A percentile compares a stretch with the other conserved stretches of the same genome.
phyloP scores from a whole-genome alignment of 2,329 filamentous ascomycete species.

The Taxawa tesnikishii region DNA sequence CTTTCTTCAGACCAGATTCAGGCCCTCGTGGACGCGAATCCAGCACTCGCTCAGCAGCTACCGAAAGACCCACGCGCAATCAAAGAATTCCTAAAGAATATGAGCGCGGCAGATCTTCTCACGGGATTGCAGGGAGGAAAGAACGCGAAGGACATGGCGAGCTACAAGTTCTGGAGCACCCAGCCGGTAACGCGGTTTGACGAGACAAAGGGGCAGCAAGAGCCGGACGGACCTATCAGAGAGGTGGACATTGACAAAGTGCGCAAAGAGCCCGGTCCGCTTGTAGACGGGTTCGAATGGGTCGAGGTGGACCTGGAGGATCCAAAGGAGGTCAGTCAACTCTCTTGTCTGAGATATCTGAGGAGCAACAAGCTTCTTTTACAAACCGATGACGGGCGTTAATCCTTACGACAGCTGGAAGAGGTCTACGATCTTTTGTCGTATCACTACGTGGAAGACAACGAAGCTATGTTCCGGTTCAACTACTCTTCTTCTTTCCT shows the following conservation, averaged over 20 bases:
- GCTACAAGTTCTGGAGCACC: conserved; percentile 97
- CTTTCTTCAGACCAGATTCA: conserved; percentile 7
- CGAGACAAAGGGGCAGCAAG: conserved; percentile 37
- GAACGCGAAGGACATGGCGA: conserved; percentile 91
- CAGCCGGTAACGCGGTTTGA: conserved; percentile 86
- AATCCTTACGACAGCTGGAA: conserved; percentile 52
- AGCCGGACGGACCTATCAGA: conserved; percentile 74
- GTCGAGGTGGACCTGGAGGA: conserved; percentile 75
- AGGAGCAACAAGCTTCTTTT: no score
- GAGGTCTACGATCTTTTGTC: conserved; percentile 88
- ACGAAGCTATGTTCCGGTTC: conserved; percentile 94
- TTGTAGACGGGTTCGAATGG: conserved; percentile 87
- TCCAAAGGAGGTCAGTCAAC: conserved; percentile 45
- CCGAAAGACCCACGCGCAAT: conserved; percentile 5
- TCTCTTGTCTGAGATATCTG: conserved; percentile 9
- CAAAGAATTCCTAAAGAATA: conserved; percentile 43
- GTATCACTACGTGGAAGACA: conserved; percentile 94
- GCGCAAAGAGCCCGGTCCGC: conserved; percentile 59
- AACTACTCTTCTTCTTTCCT: conserved; percentile 85
- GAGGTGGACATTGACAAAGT: conserved; percentile 68
- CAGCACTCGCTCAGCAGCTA: conserved; percentile 6
- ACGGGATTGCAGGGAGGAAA: conserved; percentile 69
- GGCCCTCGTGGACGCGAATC: conserved; percentile 8
- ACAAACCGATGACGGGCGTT: no score
- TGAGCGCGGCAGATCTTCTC: conserved; percentile 60